Evolutionary conservation across 192 early-diverging fungal genomes (phyloP), one percentile per base, ranked within the genome.

Genomic region (Dissophora ornata): DNA sequence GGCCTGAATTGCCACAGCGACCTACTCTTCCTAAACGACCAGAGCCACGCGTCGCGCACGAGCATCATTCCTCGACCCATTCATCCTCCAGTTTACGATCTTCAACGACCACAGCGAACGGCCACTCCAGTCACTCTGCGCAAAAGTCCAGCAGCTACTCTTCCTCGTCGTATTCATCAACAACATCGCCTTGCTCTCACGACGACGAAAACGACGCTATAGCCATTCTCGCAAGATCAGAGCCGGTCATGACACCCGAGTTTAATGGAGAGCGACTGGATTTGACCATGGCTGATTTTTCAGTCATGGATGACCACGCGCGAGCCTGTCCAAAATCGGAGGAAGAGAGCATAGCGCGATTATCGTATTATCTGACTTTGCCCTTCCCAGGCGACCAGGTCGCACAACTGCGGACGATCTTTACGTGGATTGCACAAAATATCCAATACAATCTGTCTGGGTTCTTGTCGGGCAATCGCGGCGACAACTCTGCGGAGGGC

Each of bases 351-450:
- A 40, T 79, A 13, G 52, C 21, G 0, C 46, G 58, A 18, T 48
- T 84, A 30, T 69, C 83, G 0, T 63, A 56, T 24, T 80, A 80
- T 28, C 69, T 88, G 24, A 82, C 84, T 1, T 71, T 80, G 15
- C 80, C 80, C 30, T 88, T 69, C 57, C 56, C 58, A 2, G 79
- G 79, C 9, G 74, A 81, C 6, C 52, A 56, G 8, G 45, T 88
- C 0, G 61, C 79, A 30, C 79, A 86, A 51, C 53, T 88, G 41
- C 71, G 87, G 9, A 54, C 80, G 0, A 80, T 89, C 47, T 89
- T 80, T 62, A 62, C 62, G 24, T 89, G 87, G 87, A 69, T 87
- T 6, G 62, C 81, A 6, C 24, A 47, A 13, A 86, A 89, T 51
- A 79, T 89, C 11, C 3, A 28, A 11, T 89, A 89, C 56, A 83